A percentile compares a stretch with the other conserved stretches of the same genome.
Evolutionary conservation across 257 asterid species (phyloP).

Genomic region (Fraxinus anomala): DNA sequence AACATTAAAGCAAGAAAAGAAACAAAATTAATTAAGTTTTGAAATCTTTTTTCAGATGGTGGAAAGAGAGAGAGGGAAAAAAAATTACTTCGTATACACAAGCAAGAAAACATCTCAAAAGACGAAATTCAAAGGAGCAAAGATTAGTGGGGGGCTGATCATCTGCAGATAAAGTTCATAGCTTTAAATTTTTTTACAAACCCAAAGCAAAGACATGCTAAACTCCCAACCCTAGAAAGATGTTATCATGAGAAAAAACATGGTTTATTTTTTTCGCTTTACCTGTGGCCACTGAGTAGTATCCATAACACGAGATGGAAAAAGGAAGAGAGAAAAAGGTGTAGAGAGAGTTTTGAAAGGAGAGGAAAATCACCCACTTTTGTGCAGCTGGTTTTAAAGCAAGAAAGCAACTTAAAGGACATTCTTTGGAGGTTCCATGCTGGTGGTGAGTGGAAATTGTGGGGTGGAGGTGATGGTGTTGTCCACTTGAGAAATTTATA

Average conservation of each 20-base stretch:
- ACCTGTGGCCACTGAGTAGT: conserved; percentile 99
- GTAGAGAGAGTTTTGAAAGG: conserved; percentile 33
- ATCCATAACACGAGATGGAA: conserved; percentile 62
- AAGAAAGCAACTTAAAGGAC: conserved; percentile 63
- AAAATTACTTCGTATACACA: neutral
- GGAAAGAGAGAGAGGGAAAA: conserved; percentile 22
- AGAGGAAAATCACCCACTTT: conserved; percentile 53
- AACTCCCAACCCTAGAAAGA: conserved; percentile 49
- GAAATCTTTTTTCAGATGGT: conserved; percentile 38
- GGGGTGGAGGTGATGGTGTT: conserved; percentile 4
- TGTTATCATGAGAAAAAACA: conserved; percentile 44
- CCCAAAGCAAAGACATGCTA: conserved; percentile 28
- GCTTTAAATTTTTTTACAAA: conserved; percentile 7
- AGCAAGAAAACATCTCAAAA: neutral
- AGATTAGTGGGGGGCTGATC: conserved; percentile 5
- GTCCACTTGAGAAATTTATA: conserved; percentile 19
- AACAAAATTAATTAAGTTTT: conserved; percentile 32
- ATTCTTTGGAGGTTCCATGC: conserved; percentile 58
- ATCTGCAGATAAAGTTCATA: conserved; percentile 14
- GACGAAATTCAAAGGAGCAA: conserved; percentile 5
- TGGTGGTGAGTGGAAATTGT: conserved; percentile 31
- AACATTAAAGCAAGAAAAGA: conserved; percentile 2
- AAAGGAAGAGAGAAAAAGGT: conserved; percentile 28
- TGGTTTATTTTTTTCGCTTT: conserved; percentile 39
- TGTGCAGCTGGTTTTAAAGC: conserved; percentile 63